Conservation (phyloP, 2,329 filamentous ascomycete genomes). For the Macrophomina phaseolina region DNA sequence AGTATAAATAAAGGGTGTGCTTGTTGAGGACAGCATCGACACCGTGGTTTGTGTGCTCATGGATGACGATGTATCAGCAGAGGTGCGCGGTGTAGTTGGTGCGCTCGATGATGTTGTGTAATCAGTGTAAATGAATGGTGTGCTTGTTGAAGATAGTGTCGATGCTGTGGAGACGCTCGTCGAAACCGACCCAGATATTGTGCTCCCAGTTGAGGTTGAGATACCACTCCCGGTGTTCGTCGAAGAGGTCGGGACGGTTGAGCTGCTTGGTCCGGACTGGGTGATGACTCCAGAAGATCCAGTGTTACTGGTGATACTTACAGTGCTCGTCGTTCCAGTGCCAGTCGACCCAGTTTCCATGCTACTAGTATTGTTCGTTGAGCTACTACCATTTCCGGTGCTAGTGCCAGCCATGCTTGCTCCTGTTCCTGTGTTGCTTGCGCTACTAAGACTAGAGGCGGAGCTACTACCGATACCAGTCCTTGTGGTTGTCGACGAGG, state of each 20-base stretch:
- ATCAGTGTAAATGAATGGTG: no score
- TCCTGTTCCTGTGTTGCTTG: neutral
- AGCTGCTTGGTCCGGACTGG: neutral
- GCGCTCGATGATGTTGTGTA: no score
- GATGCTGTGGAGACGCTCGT: no score
- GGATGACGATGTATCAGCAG: no score
- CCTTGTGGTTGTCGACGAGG: neutral
- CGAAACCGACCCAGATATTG: no score
- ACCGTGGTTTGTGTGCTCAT: no score
- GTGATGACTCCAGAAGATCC: neutral
- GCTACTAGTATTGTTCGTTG: neutral
- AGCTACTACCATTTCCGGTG: neutral
- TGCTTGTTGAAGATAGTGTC: no score
- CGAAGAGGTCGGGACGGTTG: neutral
- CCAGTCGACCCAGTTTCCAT: neutral
- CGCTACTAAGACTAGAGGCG: neutral
- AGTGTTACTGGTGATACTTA: neutral
- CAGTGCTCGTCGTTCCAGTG: neutral
- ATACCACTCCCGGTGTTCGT: no score
- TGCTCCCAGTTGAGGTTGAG: no score
- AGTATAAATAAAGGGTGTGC: no score
- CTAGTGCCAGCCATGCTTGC: neutral
- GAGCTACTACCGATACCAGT: neutral
- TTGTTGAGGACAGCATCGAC: no score
- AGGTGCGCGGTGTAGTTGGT: no score